Evolutionary conservation across 2,329 filamentous ascomycete genomes (phyloP).

Genomic region (Raffaelea arxii): DNA sequence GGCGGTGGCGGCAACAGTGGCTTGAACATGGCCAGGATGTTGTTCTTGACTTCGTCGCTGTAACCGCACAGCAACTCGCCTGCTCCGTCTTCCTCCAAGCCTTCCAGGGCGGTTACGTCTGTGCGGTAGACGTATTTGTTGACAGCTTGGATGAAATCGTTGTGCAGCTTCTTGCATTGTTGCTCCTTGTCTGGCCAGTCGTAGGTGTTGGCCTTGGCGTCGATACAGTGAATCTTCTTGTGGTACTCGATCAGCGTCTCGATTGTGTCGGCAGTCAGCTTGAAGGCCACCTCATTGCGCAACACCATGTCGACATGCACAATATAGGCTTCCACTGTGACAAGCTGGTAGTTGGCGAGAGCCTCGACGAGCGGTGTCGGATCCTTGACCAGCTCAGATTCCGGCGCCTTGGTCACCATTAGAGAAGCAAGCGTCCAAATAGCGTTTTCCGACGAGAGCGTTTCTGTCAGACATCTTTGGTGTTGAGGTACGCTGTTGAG

Average conservation of each 20-base stretch:
- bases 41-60: slow-evolving; percentile 86
- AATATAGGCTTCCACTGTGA: slow-evolving; percentile 94
- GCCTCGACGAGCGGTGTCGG: slow-evolving; percentile 75
- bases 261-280: slow-evolving; percentile 91
- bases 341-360: slow-evolving; percentile 83
- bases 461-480: slow-evolving; percentile 90
- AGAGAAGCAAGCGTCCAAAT: slow-evolving; percentile 92
- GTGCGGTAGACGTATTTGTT: slow-evolving; percentile 97
- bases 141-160: slow-evolving; percentile 90
- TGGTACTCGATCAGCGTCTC: slow-evolving; percentile 90
- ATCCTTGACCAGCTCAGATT: slow-evolving; percentile 74
- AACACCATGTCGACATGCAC: slow-evolving; percentile 99
- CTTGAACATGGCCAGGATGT: slow-evolving; percentile 76
- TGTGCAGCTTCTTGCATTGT: slow-evolving; percentile 93
- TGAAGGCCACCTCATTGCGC: slow-evolving; percentile 95
- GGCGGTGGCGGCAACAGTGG: slow-evolving; percentile 79
- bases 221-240: slow-evolving; percentile 87
- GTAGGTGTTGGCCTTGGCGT: slow-evolving; percentile 81
- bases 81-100: slow-evolving; percentile 89
- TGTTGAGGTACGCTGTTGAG: slow-evolving; percentile 96
- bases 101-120: slow-evolving; percentile 79
- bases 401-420: slow-evolving; percentile 84
- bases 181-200: slow-evolving; percentile 95
- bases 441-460: slow-evolving; percentile 76
- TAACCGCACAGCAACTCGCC: slow-evolving; percentile 87